A percentile compares a stretch with the other conserved stretches of the same genome.
phyloP scores from a whole-genome alignment of 306 rosid genomes.

The Lathyrus aphaca region DNA sequence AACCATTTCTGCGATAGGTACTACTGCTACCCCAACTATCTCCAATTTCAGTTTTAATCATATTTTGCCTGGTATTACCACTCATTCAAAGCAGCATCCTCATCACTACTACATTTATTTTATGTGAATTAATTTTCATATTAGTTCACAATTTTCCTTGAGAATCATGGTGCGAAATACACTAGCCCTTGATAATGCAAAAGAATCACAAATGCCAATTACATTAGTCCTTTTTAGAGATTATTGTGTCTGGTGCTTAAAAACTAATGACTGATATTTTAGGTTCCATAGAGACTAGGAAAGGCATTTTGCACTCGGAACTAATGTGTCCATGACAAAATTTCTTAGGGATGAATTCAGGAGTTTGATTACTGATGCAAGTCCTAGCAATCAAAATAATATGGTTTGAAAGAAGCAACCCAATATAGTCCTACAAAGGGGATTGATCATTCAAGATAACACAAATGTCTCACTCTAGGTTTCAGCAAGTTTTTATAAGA shows the following conservation, averaged over 20 bases:
- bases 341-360: neutral
- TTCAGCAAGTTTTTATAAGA: constrained; percentile 18
- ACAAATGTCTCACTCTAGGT: neutral
- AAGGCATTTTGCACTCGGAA: neutral
- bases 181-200: constrained; percentile 4
- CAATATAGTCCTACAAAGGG: constrained; percentile 18
- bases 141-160: too few relatives aligned
- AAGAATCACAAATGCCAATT: neutral
- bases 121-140: neutral
- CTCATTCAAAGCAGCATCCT: too few relatives aligned
- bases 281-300: neutral
- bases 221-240: neutral
- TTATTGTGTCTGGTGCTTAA: neutral
- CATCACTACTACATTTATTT: too few relatives aligned
- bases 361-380: neutral
- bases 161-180: neutral
- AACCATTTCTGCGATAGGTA: too few relatives aligned
- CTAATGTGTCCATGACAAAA: neutral
- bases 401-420: neutral
- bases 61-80: too few relatives aligned
- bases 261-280: neutral
- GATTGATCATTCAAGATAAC: constrained; percentile 6
- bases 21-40: too few relatives aligned
- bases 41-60: too few relatives aligned
- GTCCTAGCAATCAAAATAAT: neutral